Base-by-base conservation (phyloP, 805 yeast genomes). In the Ogataea nitratoaversa region DNA sequence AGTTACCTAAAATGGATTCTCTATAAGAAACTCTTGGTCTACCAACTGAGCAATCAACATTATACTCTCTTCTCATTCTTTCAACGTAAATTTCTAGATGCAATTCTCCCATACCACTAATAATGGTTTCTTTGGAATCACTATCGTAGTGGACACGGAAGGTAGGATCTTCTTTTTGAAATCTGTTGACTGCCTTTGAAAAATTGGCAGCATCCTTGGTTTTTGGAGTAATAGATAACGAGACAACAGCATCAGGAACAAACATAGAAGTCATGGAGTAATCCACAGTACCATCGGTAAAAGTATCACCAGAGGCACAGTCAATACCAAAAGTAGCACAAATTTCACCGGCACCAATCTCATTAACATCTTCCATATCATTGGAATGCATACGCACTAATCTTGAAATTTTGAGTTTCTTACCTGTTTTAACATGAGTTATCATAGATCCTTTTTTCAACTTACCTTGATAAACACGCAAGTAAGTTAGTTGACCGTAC, bases 301-400 rank as follows among this genome's bases (percentile, higher is more conserved):
- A 93, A 12, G 98, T 88, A 60, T 93, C 99, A 59, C 99, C 99
- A 12, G 99, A 93, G 9, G 98, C 82, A 75, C 99, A 93, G 65
- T 93, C 99, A 53, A 93, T 86, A 68, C 99, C 99, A 56, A 93
- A 93, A 43, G 98, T 91, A 40, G 99, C 99, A 71, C 99, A 93
- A 56, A 93, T 93, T 70, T 93, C 99, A 63, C 99, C 99, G 23
- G 98, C 91, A 18, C 91, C 93, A 57, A 88, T 83, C 68, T 90
- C 97, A 36, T 82, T 85, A 36, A 88, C 93, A 61, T 93, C 99
- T 71, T 93, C 99, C 98, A 93, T 90, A 62, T 93, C 99, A 48
- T 90, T 87, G 22, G 97, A 88, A 71, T 93, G 98, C 99, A 93
- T 93, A 69, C 98, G 84, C 37, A 89, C 99, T 56, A 93, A 75